Evolutionary conservation across 2,329 filamentous ascomycete genomes (phyloP).

Genomic region (Colletotrichum magnum): DNA sequence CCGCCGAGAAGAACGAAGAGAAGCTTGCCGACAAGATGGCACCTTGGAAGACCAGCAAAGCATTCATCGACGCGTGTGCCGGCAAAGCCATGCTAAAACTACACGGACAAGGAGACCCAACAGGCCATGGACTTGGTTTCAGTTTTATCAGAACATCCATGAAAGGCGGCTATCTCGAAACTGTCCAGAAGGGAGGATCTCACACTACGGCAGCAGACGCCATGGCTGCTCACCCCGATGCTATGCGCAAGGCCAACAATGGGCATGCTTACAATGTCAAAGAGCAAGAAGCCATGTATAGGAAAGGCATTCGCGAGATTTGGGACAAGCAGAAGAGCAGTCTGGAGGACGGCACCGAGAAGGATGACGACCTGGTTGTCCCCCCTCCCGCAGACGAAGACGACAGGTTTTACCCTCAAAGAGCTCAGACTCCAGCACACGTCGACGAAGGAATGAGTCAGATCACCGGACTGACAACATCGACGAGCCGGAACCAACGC

Average conservation of each 20-base stretch:
- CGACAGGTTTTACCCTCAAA: conserved; percentile 79
- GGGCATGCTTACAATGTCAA: conserved; percentile 99
- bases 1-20: conserved; percentile 70
- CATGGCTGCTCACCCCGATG: conserved; percentile 78
- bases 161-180: conserved; percentile 95
- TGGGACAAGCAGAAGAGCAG: conserved; percentile 91
- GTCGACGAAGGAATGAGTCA: conserved; percentile 86
- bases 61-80: conserved; percentile 92
- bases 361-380: conserved; percentile 71
- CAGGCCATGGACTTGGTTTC: conserved; percentile 92
- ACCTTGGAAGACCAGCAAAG: conserved; percentile 96
- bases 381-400: conserved; percentile 72
- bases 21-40: conserved; percentile 90
- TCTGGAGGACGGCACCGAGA: conserved; percentile 79
- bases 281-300: conserved; percentile 91
- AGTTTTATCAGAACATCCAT: conserved; percentile 98
- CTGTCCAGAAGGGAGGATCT: conserved; percentile 73
- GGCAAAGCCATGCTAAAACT: conserved; percentile 98
- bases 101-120: conserved; percentile 95
- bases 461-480: conserved; percentile 78
- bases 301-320: conserved; percentile 90
- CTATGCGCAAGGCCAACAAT: conserved; percentile 81
- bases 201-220: conserved; percentile 82
- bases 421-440: conserved; percentile 76
- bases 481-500: conserved; percentile 75